These are phyloP conservation scores for Crataegus laevigata DNA, from an alignment of 306 rosid genomes.

Conservation along the genomic window DNA sequence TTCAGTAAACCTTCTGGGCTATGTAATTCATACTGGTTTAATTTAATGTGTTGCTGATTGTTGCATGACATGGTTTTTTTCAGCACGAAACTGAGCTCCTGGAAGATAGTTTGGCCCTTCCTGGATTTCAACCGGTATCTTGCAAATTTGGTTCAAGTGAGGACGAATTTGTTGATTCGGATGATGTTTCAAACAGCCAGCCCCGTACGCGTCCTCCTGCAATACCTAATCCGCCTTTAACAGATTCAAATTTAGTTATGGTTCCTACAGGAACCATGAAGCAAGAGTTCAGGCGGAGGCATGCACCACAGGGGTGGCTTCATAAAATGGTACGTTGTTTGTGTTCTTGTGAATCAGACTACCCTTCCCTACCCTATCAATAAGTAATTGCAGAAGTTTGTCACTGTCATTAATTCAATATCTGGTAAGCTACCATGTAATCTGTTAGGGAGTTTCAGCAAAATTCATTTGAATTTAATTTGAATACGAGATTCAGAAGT, in stretches of 20 bases:
- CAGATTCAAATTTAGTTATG: conserved; percentile 42
- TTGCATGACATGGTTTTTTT: not conserved
- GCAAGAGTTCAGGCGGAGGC: conserved; percentile 69
- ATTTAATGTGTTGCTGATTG: not conserved
- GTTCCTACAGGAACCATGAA: conserved; percentile 49
- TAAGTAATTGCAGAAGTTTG: not conserved
- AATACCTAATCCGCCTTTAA: conserved; percentile 34
- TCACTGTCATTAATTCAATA: not conserved
- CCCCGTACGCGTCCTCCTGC: conserved; percentile 45
- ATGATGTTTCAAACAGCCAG: conserved; percentile 60
- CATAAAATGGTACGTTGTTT: conserved; percentile 63
- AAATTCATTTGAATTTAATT: not conserved
- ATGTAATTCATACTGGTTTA: not conserved
- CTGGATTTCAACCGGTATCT: conserved; percentile 38
- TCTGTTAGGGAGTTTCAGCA: not conserved
- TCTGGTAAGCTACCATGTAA: not conserved
- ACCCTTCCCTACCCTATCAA: not conserved
- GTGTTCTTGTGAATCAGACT: not conserved
- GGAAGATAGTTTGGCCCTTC: conserved; percentile 51
- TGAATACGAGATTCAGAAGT: not conserved
- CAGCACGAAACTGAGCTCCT: conserved; percentile 53
- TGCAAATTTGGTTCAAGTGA: conserved; percentile 46
- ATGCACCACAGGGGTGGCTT: conserved; percentile 82
- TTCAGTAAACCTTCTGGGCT: not conserved
- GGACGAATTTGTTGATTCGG: conserved; percentile 80